Conservation (phyloP, 192 early-diverging fungal genomes). For the Rhizoclosmatium sp. region DNA sequence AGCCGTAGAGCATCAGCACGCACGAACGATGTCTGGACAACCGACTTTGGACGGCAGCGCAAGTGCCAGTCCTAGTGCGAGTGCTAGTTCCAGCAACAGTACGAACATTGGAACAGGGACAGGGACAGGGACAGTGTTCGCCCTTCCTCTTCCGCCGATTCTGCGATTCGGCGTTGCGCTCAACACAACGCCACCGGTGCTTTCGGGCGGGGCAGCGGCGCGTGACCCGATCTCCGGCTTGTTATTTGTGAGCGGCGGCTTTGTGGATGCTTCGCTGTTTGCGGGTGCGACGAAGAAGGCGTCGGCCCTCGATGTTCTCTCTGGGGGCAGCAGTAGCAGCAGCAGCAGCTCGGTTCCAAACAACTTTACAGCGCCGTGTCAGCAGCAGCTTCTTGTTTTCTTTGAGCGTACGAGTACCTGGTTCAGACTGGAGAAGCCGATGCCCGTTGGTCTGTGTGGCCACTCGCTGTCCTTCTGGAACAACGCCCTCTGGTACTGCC, state of each 20-base stretch:
- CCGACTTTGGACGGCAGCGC: too few species aligned
- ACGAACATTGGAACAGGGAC: too few species aligned
- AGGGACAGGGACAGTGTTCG: too few species aligned
- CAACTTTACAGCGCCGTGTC: constrained; percentile 6
- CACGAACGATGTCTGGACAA: too few species aligned
- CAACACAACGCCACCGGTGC: background rate
- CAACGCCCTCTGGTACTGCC: constrained; percentile 8
- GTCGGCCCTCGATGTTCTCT: background rate
- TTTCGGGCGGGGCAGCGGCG: background rate
- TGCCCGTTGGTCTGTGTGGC: constrained; percentile 39
- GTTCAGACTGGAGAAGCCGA: background rate
- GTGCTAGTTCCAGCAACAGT: too few species aligned
- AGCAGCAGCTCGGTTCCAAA: background rate
- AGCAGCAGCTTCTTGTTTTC: background rate
- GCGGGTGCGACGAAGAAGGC: background rate
- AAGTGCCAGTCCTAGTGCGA: too few species aligned
- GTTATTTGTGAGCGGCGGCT: constrained; percentile 28
- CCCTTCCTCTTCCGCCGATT: background rate
- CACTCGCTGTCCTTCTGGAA: constrained; percentile 22
- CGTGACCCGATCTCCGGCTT: background rate
- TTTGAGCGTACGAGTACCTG: background rate
- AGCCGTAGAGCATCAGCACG: too few species aligned
- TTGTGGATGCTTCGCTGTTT: constrained; percentile 9
- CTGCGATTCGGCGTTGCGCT: background rate
- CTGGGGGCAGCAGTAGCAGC: background rate